Base-by-base conservation (phyloP, 2,329 filamentous ascomycete species). In the Oidium heveae region DNA sequence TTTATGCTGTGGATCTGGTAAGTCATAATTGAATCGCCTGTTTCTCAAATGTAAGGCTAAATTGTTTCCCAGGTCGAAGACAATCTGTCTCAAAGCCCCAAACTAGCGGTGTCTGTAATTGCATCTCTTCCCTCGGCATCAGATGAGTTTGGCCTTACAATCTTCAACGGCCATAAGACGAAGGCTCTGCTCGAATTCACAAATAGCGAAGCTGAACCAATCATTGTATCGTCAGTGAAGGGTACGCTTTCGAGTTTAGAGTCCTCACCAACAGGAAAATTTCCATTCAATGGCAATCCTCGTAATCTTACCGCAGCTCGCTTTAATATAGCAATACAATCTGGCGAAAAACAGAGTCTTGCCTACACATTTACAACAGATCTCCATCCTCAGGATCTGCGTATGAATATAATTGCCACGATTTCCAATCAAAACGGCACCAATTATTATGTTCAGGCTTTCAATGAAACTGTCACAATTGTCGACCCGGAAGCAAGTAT, bases 401-500 rank as follows among this genome's bases (percentile, higher is more conserved):
- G 75, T 58, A 72, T 98, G 57, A 80, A 83, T 67, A 72, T 98
- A 53, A 70, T 82, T 36, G 82, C 86, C 54, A 75, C 95, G 54
- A 67, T 96, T 61, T 74, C 74, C 64, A 79, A 82, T 66, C 67
- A 69, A 58, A 75, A 79, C 61, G 81, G 81, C 61, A 71, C 73
- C 56, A 70, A 88, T 65, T 87, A 83, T 73, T 86, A 87, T 61
- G 67, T 94, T 54, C 72, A 78, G 58, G 84, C 84, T 56, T 88
- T 84, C 73, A 86, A 89, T 67, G 82, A 82, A 66, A 82, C 82
- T 52, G 86, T 93, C 60, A 80, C 77, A 66, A 77, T 98, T 59
- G 88, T 96, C 53, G 89, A 96, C 70, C 80, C 87, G 2, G 86
- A 89, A 55, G 86, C 84, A 59, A 93, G 82, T 75, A 79, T 95